Percentiles rank a stretch among this genome's conserved stretches.
Conservation (phyloP, 495 filamentous ascomycete species). For the Penicillium atrosanguineum region DNA sequence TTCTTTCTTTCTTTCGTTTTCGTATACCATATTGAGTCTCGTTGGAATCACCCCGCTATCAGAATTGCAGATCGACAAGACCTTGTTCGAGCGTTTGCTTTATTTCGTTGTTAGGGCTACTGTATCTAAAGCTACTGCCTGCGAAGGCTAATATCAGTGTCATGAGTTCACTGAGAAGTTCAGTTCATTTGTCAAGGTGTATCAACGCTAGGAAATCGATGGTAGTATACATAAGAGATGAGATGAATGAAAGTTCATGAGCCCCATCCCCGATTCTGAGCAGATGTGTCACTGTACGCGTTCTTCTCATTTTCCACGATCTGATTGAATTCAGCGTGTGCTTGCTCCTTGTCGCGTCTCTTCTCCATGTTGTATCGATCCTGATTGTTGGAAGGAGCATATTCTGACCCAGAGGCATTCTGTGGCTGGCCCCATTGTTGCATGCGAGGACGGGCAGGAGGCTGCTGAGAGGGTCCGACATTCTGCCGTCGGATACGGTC, state of each 20-base stretch:
- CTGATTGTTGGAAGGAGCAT: constrained; percentile 2
- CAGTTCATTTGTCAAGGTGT: background rate
- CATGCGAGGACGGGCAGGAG: constrained; percentile 8
- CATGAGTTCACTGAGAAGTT: background rate
- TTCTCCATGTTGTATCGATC: constrained; percentile 13
- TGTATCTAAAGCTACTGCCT: constrained; percentile 1
- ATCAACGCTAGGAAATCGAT: background rate
- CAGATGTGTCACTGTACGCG: constrained; percentile 13
- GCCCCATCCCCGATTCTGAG: constrained; percentile 23
- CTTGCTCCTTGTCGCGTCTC: constrained; percentile 31
- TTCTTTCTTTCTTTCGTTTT: background rate
- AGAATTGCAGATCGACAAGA: background rate
- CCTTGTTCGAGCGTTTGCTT: background rate
- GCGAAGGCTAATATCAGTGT: constrained; percentile 6
- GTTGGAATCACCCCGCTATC: background rate
- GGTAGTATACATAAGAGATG: constrained; percentile 5
- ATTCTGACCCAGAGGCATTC: background rate
- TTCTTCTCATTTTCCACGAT: constrained; percentile 42
- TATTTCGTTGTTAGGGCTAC: background rate
- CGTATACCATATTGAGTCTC: background rate
- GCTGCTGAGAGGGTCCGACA: constrained; percentile 4
- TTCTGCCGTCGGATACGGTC: constrained; percentile 40
- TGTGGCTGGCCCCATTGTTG: constrained; percentile 8
- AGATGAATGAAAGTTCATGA: constrained; percentile 8
- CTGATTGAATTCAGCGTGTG: constrained; percentile 41